Base-by-base conservation (phyloP, 2,329 filamentous ascomycete genomes). In the Xylaria sp. region DNA sequence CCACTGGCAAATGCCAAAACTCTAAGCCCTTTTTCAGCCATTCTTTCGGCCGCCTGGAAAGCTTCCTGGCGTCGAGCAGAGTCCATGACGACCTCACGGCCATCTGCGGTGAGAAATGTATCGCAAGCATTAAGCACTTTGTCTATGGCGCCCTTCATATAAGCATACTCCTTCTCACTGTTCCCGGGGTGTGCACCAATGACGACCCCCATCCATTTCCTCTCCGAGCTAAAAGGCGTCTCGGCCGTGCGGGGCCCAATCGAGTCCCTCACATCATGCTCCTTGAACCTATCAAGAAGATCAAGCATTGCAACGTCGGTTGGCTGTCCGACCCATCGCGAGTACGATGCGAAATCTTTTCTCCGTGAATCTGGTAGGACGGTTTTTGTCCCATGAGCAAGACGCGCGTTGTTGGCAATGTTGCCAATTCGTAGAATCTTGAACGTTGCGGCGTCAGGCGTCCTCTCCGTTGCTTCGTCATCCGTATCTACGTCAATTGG, bases 201-300 rank as follows among this genome's bases (percentile, higher is more conserved):
- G 1, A 92, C 89, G 22, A 97, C 92, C 29, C 95, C 95, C 95
- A 99, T 99, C 93, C 93, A 99, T 73, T 99, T 99, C 52, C 93
- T 85, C 69, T 96, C 92, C 1, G 94, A 99, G 70, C 93, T 97
- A 73, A 99, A 99, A 0, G 94, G 92, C 0, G 91, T 92, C 71
- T 99, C 94, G 40, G 86, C 86, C 26, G 89, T 84, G 44, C 93
- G 89, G 26, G 83, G 81, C n/a, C 92, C 92, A 49, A 96, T 85
- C 8, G 90, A 88, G 43, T 94, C 89, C 57, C 95, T 87, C 42
- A 95, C 86, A 73, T 99, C 94, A 61, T 96, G 90, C 71, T 97
- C 93, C 55, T 89, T 89, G 69, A 96, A 94, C 20, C 86, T 84
- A 74, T 99, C 95, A 29, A 99, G 78, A 47, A 99, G 79, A 72